Base-by-base conservation (phyloP, 305 asterid genomes). In the Galium porrigens region DNA sequence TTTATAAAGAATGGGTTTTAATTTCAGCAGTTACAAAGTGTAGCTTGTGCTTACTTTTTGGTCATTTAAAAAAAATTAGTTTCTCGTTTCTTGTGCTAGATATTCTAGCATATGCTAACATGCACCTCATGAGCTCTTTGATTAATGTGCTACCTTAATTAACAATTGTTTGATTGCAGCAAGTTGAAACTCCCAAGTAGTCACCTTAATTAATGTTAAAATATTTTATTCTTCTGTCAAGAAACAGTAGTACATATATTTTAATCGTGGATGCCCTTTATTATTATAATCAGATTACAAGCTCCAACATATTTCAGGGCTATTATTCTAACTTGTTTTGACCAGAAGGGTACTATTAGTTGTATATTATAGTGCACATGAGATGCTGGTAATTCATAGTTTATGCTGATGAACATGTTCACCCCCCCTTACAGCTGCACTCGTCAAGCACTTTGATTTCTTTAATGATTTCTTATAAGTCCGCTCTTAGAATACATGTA, bases 381-480 rank as follows among this genome's bases (percentile, higher is more conserved):
- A 73, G 85, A 79, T 77, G 74, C 85, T 73, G 57, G 44, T 49
- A 15, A 59, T 73, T 42, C 54, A 32, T 72, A 68, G 64, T 72
- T 72, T 71, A 70, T 57, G 62, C 61, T 73, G 44, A 51, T 75
- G 76, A 69, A 69, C 84, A 72, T 77, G 86, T 71, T 78, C 80
- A 74, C 58, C 70, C 46, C 70, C 70, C 77, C 71, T 74, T 70
- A 75, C 79, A 80, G 86, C 78, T 82, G 78, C 77, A 71, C 76
- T 57, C 71, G 62, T 61, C 48, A 52, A 73, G 74, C 76, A 71
- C 65, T 64, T 77, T 65, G 73, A 76, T 49, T 82, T 79, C 49
- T 79, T 78, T 76, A 70, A 70, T 66, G 49, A 44, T 44, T 44
- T 44, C 18, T 44, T 41, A 11, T 59, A 44, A 65, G 65, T 70